Base-by-base conservation (phyloP, 2,329 filamentous ascomycete species). In the Aspergillus pseudotamarii region DNA sequence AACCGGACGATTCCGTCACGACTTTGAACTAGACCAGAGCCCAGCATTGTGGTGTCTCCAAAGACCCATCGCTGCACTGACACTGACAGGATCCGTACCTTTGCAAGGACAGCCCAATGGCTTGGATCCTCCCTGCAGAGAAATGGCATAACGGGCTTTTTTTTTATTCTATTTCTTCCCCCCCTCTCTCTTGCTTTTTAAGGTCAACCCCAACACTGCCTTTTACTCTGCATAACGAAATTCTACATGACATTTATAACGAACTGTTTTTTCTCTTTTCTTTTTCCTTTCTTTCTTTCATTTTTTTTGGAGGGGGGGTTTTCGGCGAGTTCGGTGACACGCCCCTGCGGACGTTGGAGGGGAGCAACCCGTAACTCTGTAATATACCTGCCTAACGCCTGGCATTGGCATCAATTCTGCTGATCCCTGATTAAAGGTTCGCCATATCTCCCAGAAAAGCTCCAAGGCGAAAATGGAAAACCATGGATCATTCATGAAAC, bases 1-100 rank as follows among this genome's bases (percentile, higher is more conserved):
- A 21, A 55, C 32, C 32, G 51, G 32, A 36, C 51, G 32, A 55
- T 55, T 55, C 51, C 51, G 51, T 55, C 51, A 55, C 51, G 51
- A 55, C 51, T 55, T 32, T 3, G n/a, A 38, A 19, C 32, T 8
- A 23, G n/a, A 55, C 30, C n/a, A 55, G 21, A 55, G 38, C 32
- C 30, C 51, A n/a, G 51, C 41, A 55, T 38, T 55, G 9, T 55
- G 32, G 28, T 50, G 28, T 50, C 46, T 50, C 46, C 46, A 50
- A 11, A 16, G 23, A 50, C 46, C 46, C 46, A 50, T 50, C 26
- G 21, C 48, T 51, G 48, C 48, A 51, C 48, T 51, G 48, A 51
- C 48, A 51, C 28, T 51, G 48, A 51, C 48, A 51, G 48, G 48
- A 34, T 32, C 48, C 28, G 48, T 51, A 51, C 48, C 48, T 51